Evolutionary conservation across 441 rosid genomes (phyloP).

Genomic region (Populus hybrid): DNA sequence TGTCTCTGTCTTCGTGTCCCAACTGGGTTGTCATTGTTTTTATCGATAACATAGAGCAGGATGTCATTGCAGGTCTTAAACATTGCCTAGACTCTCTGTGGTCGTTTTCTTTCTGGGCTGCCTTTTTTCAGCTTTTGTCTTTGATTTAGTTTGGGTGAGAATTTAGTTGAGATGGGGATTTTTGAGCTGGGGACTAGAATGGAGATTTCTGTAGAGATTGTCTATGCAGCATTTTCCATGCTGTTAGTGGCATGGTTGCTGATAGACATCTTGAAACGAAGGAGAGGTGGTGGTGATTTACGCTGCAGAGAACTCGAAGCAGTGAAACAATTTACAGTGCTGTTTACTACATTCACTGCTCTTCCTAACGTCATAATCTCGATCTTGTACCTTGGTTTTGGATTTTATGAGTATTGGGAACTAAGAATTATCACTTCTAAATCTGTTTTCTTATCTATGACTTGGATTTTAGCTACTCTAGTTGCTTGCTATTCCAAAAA

Average conservation of each 20-base stretch:
- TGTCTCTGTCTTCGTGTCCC: background rate
- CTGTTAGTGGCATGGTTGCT: conserved; percentile 34
- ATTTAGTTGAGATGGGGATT: conserved; percentile 9
- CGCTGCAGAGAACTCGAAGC: conserved; percentile 4
- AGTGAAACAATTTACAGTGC: background rate
- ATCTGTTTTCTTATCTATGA: conserved; percentile 21
- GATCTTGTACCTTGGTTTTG: conserved; percentile 31
- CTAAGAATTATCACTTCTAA: conserved; percentile 13
- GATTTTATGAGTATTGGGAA: conserved; percentile 29
- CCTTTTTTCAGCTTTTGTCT: background rate
- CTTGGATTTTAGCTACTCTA: conserved; percentile 45
- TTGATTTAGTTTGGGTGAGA: background rate
- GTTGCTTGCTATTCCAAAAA: conserved; percentile 26
- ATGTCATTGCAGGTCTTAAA: conserved; percentile 9
- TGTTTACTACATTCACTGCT: conserved; percentile 12
- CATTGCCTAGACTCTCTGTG: background rate
- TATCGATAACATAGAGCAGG: background rate
- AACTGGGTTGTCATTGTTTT: conserved; percentile 7
- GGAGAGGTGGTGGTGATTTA: conserved; percentile 18
- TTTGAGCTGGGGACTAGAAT: conserved; percentile 6
- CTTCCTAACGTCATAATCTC: conserved; percentile 31
- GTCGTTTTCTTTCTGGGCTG: background rate
- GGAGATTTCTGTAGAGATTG: conserved; percentile 24
- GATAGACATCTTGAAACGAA: conserved; percentile 20
- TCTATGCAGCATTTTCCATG: conserved; percentile 34